Evolutionary conservation across 2,329 filamentous ascomycete species (phyloP).

Genomic region (Cadophora luteo-olivacea): DNA sequence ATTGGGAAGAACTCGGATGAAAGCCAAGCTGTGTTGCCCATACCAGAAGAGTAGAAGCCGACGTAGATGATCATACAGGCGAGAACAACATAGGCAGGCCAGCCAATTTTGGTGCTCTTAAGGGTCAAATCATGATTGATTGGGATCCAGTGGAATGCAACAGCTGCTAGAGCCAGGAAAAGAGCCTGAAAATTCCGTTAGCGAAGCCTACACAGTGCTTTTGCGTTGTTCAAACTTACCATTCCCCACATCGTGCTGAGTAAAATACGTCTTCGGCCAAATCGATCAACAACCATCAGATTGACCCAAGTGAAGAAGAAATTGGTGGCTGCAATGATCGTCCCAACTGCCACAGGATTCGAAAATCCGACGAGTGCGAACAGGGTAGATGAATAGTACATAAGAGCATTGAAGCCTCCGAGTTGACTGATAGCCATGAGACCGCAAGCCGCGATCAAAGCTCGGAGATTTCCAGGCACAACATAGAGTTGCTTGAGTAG

Average conservation of each 20-base stretch:
- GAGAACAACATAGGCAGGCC: constrained; percentile 60
- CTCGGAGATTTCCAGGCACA: constrained; percentile 52
- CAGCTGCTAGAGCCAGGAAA: constrained; percentile 59
- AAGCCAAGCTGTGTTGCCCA: constrained; percentile 49
- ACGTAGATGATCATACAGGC: constrained; percentile 68
- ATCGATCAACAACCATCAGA: constrained; percentile 54
- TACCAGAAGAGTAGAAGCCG: constrained; percentile 51
- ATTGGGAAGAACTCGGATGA: constrained; percentile 67
- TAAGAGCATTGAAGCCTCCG: constrained; percentile 53
- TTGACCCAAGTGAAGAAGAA: constrained; percentile 58
- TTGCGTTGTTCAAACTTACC: constrained; percentile 39
- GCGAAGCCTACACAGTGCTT: not conserved
- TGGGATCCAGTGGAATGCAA: constrained; percentile 58
- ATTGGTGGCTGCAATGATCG: constrained; percentile 53
- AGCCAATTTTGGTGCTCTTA: constrained; percentile 47
- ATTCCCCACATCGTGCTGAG: constrained; percentile 53
- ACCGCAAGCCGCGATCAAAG: constrained; percentile 54
- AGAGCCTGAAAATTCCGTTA: constrained; percentile 38
- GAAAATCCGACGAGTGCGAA: constrained; percentile 56
- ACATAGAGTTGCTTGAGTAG: constrained; percentile 54
- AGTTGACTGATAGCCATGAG: constrained; percentile 59
- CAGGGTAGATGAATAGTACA: constrained; percentile 52
- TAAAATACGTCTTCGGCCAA: constrained; percentile 54
- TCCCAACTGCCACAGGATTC: constrained; percentile 55
- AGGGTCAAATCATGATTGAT: constrained; percentile 51